A percentile compares a stretch with the other conserved stretches of the same genome.
Evolutionary conservation across 2,329 filamentous ascomycete species (phyloP).

Genomic region (Ambrosiella xylebori): DNA sequence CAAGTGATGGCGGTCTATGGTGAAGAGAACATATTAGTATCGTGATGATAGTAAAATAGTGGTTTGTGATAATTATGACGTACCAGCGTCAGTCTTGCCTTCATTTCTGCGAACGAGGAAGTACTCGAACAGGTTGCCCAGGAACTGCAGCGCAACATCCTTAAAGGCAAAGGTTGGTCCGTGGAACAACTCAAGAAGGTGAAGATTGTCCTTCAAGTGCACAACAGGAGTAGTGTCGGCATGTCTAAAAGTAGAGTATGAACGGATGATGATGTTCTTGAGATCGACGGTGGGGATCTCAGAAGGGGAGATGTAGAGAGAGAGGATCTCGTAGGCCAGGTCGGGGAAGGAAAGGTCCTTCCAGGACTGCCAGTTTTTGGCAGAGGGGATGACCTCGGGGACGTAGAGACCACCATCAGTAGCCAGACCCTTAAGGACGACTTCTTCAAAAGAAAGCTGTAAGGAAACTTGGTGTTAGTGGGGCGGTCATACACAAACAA

Average conservation of each 20-base stretch:
- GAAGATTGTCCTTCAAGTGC: slow-evolving; percentile 60
- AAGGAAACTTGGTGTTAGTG: slow-evolving; percentile 8
- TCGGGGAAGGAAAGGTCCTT: slow-evolving; percentile 62
- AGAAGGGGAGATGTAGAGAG: slow-evolving; percentile 64
- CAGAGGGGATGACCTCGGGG: slow-evolving; percentile 60
- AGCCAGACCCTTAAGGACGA: slow-evolving; percentile 76
- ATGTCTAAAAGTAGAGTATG: slow-evolving; percentile 77
- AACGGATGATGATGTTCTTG: slow-evolving; percentile 64
- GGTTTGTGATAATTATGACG: background rate
- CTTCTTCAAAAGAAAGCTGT: slow-evolving; percentile 77
- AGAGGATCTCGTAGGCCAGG: slow-evolving; percentile 69
- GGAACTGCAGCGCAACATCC: slow-evolving; percentile 69
- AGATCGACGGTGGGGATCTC: slow-evolving; percentile 74
- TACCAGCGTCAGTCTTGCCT: slow-evolving; percentile 43
- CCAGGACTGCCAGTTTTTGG: slow-evolving; percentile 54
- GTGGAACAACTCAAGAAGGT: slow-evolving; percentile 89
- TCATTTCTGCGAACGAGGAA: slow-evolving; percentile 60
- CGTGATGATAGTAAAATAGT: background rate
- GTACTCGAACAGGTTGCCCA: slow-evolving; percentile 93
- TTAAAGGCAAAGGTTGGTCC: slow-evolving; percentile 94
- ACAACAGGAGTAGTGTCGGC: slow-evolving; percentile 63
- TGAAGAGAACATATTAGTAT: background rate
- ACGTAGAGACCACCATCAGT: slow-evolving; percentile 79
- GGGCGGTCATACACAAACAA: background rate
- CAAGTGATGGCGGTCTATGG: slow-evolving; percentile 53